A percentile compares a stretch with the other conserved stretches of the same genome.
Conservation (phyloP, 805 yeast genomes). For the Kodamaea nitidulidarum region DNA sequence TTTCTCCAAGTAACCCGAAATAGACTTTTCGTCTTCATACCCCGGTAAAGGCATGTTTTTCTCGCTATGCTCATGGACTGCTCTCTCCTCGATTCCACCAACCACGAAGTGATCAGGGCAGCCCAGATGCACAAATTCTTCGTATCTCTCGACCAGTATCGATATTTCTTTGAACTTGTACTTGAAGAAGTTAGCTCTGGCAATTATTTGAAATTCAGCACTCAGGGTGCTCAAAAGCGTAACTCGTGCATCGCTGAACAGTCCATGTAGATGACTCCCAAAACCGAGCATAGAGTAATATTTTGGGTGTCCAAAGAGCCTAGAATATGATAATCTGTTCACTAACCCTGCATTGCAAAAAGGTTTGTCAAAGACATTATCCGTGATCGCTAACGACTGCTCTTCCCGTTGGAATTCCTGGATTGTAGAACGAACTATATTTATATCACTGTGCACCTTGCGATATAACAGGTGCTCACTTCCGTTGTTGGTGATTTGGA, state of each 20-base stretch:
- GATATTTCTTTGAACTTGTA: constrained; percentile 14
- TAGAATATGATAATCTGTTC: constrained; percentile 1
- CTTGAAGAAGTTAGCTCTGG: constrained; percentile 10
- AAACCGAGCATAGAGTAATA: no score
- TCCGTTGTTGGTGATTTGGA: background rate
- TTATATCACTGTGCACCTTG: background rate
- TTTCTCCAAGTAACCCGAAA: constrained; percentile 1
- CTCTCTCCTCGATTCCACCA: constrained; percentile 7
- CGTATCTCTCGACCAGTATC: constrained; percentile 3
- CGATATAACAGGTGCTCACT: background rate
- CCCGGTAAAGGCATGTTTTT: constrained; percentile 9
- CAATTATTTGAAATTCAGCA: constrained; percentile 4
- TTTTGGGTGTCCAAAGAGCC: background rate
- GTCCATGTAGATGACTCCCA: no score
- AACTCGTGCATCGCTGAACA: background rate
- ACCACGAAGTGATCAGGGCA: background rate
- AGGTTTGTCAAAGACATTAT: background rate
- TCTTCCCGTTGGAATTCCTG: constrained; percentile 2
- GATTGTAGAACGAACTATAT: background rate
- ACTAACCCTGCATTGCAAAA: constrained; percentile 3
- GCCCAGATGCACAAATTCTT: constrained; percentile 1
- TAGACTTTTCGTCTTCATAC: constrained; percentile 9
- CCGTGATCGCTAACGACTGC: constrained; percentile 5
- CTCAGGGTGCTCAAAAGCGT: constrained; percentile 5
- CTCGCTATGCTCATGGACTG: constrained; percentile 3